phyloP scores from a whole-genome alignment of 139 green algal species.

The Gonium pectorale region DNA sequence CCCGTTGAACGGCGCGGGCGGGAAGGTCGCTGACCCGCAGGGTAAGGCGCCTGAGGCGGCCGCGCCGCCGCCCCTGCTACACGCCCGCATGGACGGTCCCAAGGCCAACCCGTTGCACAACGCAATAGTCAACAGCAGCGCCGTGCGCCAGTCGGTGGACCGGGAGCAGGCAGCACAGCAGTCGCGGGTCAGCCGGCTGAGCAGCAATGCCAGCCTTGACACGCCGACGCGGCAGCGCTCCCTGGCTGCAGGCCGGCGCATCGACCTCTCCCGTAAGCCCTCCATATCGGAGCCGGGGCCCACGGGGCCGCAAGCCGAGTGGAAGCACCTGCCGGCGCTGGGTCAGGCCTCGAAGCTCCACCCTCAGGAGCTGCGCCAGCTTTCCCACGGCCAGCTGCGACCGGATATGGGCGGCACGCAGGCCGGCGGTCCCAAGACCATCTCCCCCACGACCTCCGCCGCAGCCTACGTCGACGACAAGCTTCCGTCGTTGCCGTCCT shows the following conservation, averaged over 20 bases:
- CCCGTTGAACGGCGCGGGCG: no score
- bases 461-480: neutral
- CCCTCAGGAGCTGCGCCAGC: slow-evolving; percentile 32
- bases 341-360: slow-evolving; percentile 13
- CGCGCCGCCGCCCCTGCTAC: neutral
- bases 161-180: neutral
- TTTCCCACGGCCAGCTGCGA: neutral
- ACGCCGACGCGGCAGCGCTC: neutral
- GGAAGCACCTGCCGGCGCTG: slow-evolving; percentile 35
- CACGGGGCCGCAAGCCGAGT: slow-evolving; percentile 27
- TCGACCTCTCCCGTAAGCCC: neutral
- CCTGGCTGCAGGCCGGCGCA: no score
- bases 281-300: slow-evolving; percentile 30
- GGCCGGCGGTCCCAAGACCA: no score
- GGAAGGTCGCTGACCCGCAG: no score
- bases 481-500: slow-evolving; percentile 1
- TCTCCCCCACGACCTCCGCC: neutral
- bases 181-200: neutral
- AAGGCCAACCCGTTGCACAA: slow-evolving; percentile 9
- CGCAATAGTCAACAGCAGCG: neutral
- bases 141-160: slow-evolving; percentile 3
- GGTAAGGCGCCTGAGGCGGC: no score
- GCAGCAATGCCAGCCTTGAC: neutral
- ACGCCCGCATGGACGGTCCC: neutral
- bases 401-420: no score